Percentiles rank a stretch among this genome's conserved stretches.
Evolutionary conservation across 2,329 filamentous ascomycete genomes (phyloP).

Genomic region (Penicillium sclerotigenum): DNA sequence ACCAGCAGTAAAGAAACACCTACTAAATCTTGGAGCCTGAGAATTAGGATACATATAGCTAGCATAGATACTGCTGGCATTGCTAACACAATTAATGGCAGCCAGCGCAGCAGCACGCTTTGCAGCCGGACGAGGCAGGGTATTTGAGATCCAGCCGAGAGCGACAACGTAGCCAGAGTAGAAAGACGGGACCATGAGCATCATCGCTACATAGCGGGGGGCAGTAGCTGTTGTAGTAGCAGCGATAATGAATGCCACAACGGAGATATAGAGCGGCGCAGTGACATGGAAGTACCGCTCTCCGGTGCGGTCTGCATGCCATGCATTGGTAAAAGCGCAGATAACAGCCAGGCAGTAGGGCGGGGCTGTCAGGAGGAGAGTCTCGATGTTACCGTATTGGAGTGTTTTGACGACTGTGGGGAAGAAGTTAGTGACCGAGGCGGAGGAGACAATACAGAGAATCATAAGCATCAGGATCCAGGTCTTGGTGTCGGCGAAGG

Average conservation of each 20-base stretch:
- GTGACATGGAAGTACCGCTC: slow-evolving; percentile 69
- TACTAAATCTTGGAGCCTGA: slow-evolving; percentile 41
- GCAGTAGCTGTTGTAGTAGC: slow-evolving; percentile 59
- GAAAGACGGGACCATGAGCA: slow-evolving; percentile 65
- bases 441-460: slow-evolving; percentile 57
- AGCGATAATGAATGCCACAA: slow-evolving; percentile 65
- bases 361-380: slow-evolving; percentile 63
- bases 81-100: slow-evolving; percentile 71
- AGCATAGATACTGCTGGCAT: slow-evolving; percentile 67
- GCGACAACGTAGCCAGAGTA: slow-evolving; percentile 67
- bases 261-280: slow-evolving; percentile 59
- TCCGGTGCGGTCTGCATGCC: slow-evolving; percentile 68
- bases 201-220: slow-evolving; percentile 67
- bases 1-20: slow-evolving; percentile 37
- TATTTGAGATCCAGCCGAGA: slow-evolving; percentile 72
- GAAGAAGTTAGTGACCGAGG: slow-evolving; percentile 66
- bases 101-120: slow-evolving; percentile 71
- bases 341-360: slow-evolving; percentile 62
- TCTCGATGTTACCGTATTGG: slow-evolving; percentile 58
- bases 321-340: slow-evolving; percentile 62
- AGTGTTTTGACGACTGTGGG: slow-evolving; percentile 68
- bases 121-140: slow-evolving; percentile 69
- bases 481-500: slow-evolving; percentile 58
- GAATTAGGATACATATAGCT: slow-evolving; percentile 63
- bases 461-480: slow-evolving; percentile 58